phyloP scores from a whole-genome alignment of 2,329 filamentous ascomycete species.

The Ceratocystis eucalypticola region DNA sequence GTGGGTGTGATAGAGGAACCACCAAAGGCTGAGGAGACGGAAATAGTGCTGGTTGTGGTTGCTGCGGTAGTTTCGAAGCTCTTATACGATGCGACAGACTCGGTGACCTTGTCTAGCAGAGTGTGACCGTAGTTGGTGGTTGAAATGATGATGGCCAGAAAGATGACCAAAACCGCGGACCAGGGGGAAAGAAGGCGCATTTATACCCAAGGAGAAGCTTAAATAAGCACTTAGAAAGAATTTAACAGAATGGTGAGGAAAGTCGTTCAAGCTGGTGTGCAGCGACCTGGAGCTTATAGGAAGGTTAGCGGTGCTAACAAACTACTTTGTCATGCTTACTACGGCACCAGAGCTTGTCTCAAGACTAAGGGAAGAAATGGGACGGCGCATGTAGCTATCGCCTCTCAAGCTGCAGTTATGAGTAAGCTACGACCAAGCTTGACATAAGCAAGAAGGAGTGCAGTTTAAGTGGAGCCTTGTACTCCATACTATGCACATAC shows the following conservation, averaged over 20 bases:
- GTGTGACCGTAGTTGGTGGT: conserved; percentile 22
- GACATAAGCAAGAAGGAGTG: not conserved
- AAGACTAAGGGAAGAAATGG: not conserved
- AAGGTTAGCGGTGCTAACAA: not conserved
- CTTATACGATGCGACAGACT: conserved; percentile 20
- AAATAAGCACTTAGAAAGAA: not conserved
- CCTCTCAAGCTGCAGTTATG: not conserved
- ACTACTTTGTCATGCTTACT: conserved; percentile 11
- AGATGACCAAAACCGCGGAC: conserved; percentile 28
- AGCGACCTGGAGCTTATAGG: not conserved
- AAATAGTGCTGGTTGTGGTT: conserved; percentile 13
- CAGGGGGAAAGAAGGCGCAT: conserved; percentile 28
- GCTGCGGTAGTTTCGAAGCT: conserved; percentile 18
- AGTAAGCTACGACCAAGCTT: not conserved
- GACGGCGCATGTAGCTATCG: no score
- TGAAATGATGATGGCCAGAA: conserved; percentile 29
- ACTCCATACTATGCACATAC: no score
- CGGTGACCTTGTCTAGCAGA: conserved; percentile 19
- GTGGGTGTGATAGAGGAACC: conserved; percentile 16
- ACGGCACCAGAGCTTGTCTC: not conserved
- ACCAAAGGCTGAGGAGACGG: conserved; percentile 18
- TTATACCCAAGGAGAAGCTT: conserved; percentile 25
- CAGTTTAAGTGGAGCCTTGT: not conserved
- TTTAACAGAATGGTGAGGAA: not conserved
- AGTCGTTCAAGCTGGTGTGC: not conserved